These are phyloP conservation scores for Chamaenerion angustifolium DNA, from an alignment of 345 rosid genomes.

Conservation along the genomic window DNA sequence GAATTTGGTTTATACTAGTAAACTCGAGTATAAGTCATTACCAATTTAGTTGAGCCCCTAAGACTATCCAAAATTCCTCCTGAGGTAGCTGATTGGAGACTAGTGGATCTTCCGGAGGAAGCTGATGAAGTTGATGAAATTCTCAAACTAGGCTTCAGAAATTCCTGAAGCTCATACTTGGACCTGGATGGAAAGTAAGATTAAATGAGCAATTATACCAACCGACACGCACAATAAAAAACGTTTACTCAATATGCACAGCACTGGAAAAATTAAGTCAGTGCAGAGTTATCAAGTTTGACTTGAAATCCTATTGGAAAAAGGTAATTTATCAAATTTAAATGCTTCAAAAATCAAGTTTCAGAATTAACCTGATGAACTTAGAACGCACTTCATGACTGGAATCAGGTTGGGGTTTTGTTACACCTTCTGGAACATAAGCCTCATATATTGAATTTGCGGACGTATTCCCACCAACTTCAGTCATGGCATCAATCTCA, in stretches of 20 bases:
- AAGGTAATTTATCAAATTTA: no score
- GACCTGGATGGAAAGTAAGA: conserved; percentile 32
- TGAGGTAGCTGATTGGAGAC: conserved; percentile 47
- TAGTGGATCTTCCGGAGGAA: conserved; percentile 18
- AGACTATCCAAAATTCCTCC: conserved; percentile 51
- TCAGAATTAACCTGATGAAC: conserved; percentile 52
- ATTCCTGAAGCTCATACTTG: conserved; percentile 91
- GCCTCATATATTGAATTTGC: conserved; percentile 92
- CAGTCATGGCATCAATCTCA: conserved; percentile 77
- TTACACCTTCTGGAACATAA: conserved; percentile 56
- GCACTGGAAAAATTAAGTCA: no score
- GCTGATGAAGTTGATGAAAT: conserved; percentile 46
- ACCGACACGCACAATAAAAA: no score
- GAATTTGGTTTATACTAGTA: no score
- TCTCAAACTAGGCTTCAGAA: conserved; percentile 79
- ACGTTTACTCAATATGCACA: no score
- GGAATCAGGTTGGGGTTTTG: conserved; percentile 77
- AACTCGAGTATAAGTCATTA: no score
- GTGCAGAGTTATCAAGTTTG: no score
- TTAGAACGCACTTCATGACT: conserved; percentile 56
- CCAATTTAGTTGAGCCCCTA: conserved; percentile 18
- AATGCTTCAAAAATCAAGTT: no score
- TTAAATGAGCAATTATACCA: no score
- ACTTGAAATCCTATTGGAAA: no score
- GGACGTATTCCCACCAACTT: conserved; percentile 87